These are phyloP conservation scores for Crucihimalaya himalaica DNA, from an alignment of 345 rosid species.

Conservation along the genomic window DNA sequence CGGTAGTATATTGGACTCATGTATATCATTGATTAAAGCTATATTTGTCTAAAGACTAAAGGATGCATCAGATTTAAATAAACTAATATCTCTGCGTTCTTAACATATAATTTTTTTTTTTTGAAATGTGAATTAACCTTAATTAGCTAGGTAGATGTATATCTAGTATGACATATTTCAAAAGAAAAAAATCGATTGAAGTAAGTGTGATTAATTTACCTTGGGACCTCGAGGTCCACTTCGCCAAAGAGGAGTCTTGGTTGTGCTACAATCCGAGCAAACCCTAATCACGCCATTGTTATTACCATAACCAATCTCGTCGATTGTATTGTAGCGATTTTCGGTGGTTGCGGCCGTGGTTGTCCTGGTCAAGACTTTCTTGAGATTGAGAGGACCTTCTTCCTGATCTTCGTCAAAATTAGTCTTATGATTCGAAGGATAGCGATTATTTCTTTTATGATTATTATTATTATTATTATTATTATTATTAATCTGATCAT, in stretches of 20 bases:
- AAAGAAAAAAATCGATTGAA: not conserved
- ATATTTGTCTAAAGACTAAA: not conserved
- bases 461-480: too few species aligned
- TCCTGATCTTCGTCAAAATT: slow-evolving; percentile 19
- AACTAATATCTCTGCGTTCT: too few species aligned
- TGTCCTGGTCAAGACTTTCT: slow-evolving; percentile 28
- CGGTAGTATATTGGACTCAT: not conserved
- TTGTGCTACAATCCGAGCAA: slow-evolving; percentile 92
- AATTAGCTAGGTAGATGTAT: not conserved
- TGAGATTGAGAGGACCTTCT: slow-evolving; percentile 33
- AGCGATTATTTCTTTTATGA: not conserved
- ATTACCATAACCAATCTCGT: slow-evolving; percentile 36
- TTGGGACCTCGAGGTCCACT: slow-evolving; percentile 96
- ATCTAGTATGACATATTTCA: not conserved
- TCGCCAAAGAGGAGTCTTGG: slow-evolving; percentile 98
- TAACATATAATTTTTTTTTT: too few species aligned
- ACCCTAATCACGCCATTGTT: slow-evolving; percentile 43
- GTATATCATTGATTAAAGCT: not conserved
- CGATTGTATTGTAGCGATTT: slow-evolving; percentile 23
- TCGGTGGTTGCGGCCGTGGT: slow-evolving; percentile 7
- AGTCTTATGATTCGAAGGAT: slow-evolving; percentile 30
- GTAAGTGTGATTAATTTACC: slow-evolving; percentile 46
- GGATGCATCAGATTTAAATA: too few species aligned
- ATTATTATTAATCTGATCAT: slow-evolving; percentile 21
- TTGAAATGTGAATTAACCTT: not conserved